A percentile compares a stretch with the other conserved stretches of the same genome.
phyloP scores from a whole-genome alignment of 768 basidiomycete genomes.

The Mycena floridula region DNA sequence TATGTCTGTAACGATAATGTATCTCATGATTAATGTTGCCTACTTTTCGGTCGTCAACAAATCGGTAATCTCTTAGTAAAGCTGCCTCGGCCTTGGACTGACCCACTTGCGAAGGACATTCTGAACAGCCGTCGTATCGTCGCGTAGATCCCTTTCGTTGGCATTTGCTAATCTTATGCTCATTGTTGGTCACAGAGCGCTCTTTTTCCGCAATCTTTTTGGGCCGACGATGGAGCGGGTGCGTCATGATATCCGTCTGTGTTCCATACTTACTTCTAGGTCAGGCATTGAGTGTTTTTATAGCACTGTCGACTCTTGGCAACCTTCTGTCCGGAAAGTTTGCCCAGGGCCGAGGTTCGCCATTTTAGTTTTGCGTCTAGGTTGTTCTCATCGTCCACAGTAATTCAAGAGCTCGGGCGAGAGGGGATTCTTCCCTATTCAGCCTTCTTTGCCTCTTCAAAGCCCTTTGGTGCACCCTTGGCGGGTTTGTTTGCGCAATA shows the following conservation, averaged over 20 bases:
- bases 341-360: slow-evolving; percentile 56
- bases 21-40: slow-evolving; percentile 62
- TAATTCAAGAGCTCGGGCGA: slow-evolving; percentile 68
- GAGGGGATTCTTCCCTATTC: slow-evolving; percentile 67
- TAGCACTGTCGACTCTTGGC: slow-evolving; percentile 60
- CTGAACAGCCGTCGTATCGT: slow-evolving; percentile 56
- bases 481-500: slow-evolving; percentile 61
- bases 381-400: slow-evolving; percentile 22
- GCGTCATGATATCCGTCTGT: slow-evolving; percentile 5
- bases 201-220: slow-evolving; percentile 73
- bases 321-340: slow-evolving; percentile 62
- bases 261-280: neutral
- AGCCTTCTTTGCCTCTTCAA: slow-evolving; percentile 62
- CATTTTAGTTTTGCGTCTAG: neutral
- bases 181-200: slow-evolving; percentile 32
- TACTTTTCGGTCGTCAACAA: slow-evolving; percentile 74
- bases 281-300: slow-evolving; percentile 54
- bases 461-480: slow-evolving; percentile 64
- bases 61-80: too few species aligned
- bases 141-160: slow-evolving; percentile 42
- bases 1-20: slow-evolving; percentile 49
- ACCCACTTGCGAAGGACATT: slow-evolving; percentile 62
- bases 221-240: slow-evolving; percentile 58
- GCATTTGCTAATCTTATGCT: neutral
- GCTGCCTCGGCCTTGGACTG: too few species aligned